phyloP scores from a whole-genome alignment of 202 grass and related monocot species.

The Panicum virgatum region DNA sequence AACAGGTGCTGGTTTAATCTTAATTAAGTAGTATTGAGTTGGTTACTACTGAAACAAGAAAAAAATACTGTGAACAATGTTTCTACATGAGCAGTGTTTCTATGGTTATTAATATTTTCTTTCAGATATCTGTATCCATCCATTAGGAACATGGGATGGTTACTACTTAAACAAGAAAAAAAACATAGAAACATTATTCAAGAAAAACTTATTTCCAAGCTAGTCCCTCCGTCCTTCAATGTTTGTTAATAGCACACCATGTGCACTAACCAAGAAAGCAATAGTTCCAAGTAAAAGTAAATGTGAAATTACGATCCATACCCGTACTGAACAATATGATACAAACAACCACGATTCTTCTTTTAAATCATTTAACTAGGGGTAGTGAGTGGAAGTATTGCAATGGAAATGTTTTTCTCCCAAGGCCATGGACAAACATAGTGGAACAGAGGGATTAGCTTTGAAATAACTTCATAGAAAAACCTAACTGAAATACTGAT shows the following conservation, averaged over 20 bases:
- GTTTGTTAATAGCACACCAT: neutral
- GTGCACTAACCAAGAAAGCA: neutral
- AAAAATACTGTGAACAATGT: neutral
- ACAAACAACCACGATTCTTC: neutral
- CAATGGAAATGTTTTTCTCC: neutral
- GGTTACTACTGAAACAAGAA: neutral
- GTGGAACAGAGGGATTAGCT: neutral
- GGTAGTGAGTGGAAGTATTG: neutral
- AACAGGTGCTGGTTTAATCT: conserved; percentile 5
- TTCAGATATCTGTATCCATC: neutral
- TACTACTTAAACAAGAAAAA: neutral
- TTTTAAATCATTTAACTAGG: neutral
- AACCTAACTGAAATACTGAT: neutral
- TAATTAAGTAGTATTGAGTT: neutral
- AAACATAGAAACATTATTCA: neutral
- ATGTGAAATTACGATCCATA: neutral
- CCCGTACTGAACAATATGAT: neutral
- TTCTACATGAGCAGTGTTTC: neutral
- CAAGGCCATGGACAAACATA: neutral
- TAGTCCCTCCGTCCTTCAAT: neutral
- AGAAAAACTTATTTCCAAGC: neutral
- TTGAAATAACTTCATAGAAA: neutral
- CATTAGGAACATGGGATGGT: neutral
- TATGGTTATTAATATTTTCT: neutral
- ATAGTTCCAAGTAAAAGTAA: neutral